Conservation (phyloP, 768 basidiomycete species). For the Leccinum subgranulosum region DNA sequence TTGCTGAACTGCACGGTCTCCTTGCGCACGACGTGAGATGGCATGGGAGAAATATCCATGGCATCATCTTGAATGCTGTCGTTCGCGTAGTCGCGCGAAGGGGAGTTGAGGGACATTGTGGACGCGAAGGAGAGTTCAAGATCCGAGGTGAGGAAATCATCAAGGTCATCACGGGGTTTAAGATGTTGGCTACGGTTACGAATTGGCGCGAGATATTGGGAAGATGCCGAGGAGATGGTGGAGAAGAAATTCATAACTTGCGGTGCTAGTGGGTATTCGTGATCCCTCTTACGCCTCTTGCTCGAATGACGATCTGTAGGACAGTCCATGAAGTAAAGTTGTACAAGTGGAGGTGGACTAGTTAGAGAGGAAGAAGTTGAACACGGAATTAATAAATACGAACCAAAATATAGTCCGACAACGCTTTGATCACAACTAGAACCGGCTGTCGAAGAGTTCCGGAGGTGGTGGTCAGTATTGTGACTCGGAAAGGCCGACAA, state of each 20-base stretch:
- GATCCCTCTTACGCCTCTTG: constrained; percentile 47
- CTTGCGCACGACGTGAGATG: constrained; percentile 27
- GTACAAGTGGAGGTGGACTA: constrained; percentile 4
- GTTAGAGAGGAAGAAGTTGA: constrained; percentile 12
- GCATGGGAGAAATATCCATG: constrained; percentile 84
- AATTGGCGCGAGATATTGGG: constrained; percentile 42
- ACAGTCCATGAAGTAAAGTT: constrained; percentile 35
- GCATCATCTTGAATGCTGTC: constrained; percentile 54
- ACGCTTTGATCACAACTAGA: constrained; percentile 24
- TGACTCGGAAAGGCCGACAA: constrained; percentile 11
- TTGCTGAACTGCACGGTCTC: constrained; percentile 30
- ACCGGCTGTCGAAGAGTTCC: constrained; percentile 19
- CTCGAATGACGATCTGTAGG: constrained; percentile 39
- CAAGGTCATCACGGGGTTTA: constrained; percentile 48
- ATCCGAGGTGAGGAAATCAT: constrained; percentile 71
- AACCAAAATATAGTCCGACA: constrained; percentile 20
- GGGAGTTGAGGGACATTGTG: constrained; percentile 75
- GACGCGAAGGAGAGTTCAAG: constrained; percentile 82
- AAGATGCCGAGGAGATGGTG: constrained; percentile 37
- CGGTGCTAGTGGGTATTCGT: constrained; percentile 25
- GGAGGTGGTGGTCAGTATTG: constrained; percentile 19
- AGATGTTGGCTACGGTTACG: constrained; percentile 48
- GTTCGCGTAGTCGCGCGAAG: constrained; percentile 46
- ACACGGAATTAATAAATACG: constrained; percentile 28
- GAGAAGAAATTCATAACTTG: constrained; percentile 57